These are phyloP conservation scores for Perkinsus olseni DNA, from an alignment of 169 alveolate genomes.

Conservation along the genomic window DNA sequence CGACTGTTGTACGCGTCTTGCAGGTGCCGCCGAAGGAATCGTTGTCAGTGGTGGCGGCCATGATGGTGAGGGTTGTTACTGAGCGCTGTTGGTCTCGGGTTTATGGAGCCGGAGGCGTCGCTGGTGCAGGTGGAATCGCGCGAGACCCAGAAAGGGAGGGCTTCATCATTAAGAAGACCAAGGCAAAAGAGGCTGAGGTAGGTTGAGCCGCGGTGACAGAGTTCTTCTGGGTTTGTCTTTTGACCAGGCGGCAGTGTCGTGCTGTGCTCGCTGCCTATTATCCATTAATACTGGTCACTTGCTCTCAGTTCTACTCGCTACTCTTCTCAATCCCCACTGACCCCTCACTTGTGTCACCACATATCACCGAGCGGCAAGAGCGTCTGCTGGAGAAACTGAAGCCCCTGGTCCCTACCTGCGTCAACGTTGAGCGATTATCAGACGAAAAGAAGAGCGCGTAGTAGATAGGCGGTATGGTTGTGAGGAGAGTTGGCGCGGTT, in stretches of 20 bases:
- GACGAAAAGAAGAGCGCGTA: neutral
- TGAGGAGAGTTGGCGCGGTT: neutral
- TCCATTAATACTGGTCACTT: neutral
- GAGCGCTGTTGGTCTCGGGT: too few species aligned
- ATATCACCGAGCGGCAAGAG: neutral
- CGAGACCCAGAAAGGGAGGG: neutral
- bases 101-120: too few species aligned
- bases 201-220: neutral
- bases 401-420: neutral
- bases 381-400: neutral
- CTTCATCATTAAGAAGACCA: neutral
- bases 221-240: neutral
- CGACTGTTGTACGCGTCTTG: too few species aligned
- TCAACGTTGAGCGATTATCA: neutral
- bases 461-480: neutral
- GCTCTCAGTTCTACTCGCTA: neutral
- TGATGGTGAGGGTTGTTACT: neutral
- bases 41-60: neutral
- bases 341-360: neutral
- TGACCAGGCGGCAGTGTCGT: neutral
- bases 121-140: neutral
- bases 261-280: neutral
- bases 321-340: neutral
- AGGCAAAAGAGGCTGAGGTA: neutral
- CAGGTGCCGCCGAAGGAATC: neutral